Base-by-base conservation (phyloP, 345 rosid genomes). In the Gossypium arboreum region DNA sequence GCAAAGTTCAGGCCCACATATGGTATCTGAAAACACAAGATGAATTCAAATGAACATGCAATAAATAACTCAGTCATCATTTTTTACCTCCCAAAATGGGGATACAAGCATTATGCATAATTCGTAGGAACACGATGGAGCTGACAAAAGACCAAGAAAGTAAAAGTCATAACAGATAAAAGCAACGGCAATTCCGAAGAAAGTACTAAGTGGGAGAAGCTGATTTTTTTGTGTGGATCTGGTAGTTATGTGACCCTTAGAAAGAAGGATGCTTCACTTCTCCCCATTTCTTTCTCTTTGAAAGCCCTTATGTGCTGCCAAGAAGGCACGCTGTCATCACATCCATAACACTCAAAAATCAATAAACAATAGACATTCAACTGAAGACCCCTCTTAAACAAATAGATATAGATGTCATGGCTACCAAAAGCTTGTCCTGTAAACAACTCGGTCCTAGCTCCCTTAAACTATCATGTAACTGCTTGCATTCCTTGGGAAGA, bases 1-100 rank as follows among this genome's bases (percentile, higher is more conserved):
- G 97, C 90, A 86, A 95, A 95, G 87, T 95, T 95, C 65, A 95
- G 91, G 41, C 99, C 99, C 79, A 93, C 97, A 62, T 95, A 95
- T 22, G 99, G 99, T 73, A 95, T 81, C 99, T 96, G 81, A 85
- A 86, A 78, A 77, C 17, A 72, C 13, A 18, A 61, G 58, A 76
- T 16, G 17, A 61, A 5, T 27, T 34, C 59, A 71, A 75, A 39
- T 22, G 54, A 45, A 74, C 45, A 17, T 9, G 34, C 11, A 43
- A 61, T 10, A 27, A 54, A 78, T n/a, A 55, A 55, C 24, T 54
- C 10, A n/a, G 47, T 18, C 12, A 71, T 18, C n/a, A 18, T 34
- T 12, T n/a, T 68, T 68, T 55, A 68, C 72, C 20, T 13, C 41
- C 55, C 56, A 68, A 45, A 22, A 20, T 7, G 71, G 71, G 39